These are phyloP conservation scores for Dillenia turbinata DNA, from an alignment of 164 flowering plant genomes.

Conservation along the genomic window DNA sequence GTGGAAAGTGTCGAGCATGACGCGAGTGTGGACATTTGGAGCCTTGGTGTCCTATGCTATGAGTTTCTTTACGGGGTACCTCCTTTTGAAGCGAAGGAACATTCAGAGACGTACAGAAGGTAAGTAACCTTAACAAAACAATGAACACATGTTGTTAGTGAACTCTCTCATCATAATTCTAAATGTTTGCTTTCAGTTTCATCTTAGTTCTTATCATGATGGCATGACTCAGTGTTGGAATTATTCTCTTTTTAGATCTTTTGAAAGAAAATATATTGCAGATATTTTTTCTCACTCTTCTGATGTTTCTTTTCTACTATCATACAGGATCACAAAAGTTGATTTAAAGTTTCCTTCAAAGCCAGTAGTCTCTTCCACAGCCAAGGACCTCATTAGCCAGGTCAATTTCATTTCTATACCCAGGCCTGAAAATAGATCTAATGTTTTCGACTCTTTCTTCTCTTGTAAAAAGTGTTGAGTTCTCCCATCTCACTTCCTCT, in stretches of 20 bases:
- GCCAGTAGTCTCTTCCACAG: slow-evolving; percentile 79
- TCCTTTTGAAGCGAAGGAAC: slow-evolving; percentile 97
- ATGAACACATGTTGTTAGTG: too few relatives aligned
- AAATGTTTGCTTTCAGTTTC: not conserved
- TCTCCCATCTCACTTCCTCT: too few relatives aligned
- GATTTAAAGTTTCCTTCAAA: slow-evolving; percentile 86
- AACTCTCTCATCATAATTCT: not conserved
- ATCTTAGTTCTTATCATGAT: too few relatives aligned
- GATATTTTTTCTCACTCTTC: too few relatives aligned
- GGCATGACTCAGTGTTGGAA: too few relatives aligned
- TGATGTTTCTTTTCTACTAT: not conserved
- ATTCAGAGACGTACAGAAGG: slow-evolving; percentile 97
- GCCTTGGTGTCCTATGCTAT: slow-evolving; percentile 88
- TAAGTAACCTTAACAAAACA: slow-evolving; percentile 9
- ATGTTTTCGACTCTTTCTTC: too few relatives aligned
- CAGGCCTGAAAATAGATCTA: too few relatives aligned
- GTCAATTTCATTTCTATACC: slow-evolving; percentile 19
- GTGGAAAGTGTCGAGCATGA: slow-evolving; percentile 98
- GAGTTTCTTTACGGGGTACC: slow-evolving; percentile 96
- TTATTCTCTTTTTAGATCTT: too few relatives aligned
- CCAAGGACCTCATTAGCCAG: slow-evolving; percentile 95
- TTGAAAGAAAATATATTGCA: too few relatives aligned
- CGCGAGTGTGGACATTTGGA: slow-evolving; percentile 96
- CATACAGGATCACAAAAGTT: slow-evolving; percentile 77
- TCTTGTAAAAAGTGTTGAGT: too few relatives aligned